Percentiles rank a stretch among this genome's conserved stretches.
phyloP scores from a whole-genome alignment of 345 rosid genomes.

The Noccaea caerulescens region DNA sequence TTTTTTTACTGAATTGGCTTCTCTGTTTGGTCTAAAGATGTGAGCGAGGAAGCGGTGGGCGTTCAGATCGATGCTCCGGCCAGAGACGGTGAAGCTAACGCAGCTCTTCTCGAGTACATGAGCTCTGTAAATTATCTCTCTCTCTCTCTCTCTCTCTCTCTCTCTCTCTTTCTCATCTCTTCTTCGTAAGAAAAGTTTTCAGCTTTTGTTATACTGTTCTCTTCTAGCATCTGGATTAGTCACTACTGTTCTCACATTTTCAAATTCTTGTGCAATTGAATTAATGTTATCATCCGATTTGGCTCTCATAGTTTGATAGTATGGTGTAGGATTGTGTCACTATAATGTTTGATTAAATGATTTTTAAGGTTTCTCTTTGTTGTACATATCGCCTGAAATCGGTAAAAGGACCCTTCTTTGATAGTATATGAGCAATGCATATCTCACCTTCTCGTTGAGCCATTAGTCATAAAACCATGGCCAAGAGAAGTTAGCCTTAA shows the following conservation, averaged over 20 bases:
- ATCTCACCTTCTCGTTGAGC: constrained; percentile 19
- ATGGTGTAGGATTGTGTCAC: constrained; percentile 1
- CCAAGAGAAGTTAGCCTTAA: background rate
- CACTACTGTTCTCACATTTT: background rate
- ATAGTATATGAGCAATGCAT: constrained; percentile 6
- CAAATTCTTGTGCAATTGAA: background rate
- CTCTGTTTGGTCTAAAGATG: constrained; percentile 49
- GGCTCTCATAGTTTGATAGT: constrained; percentile 20
- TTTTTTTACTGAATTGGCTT: constrained; percentile 1
- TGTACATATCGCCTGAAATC: background rate
- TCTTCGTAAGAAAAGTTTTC: background rate
- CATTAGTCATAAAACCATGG: constrained; percentile 9
- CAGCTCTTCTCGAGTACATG: constrained; percentile 83
- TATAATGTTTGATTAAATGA: constrained; percentile 15
- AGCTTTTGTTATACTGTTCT: background rate
- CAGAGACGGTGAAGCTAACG: constrained; percentile 95
- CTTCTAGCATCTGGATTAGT: background rate
- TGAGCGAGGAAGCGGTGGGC: constrained; percentile 80
- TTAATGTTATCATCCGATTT: background rate
- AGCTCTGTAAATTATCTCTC: constrained; percentile 62
- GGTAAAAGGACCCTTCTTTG: constrained; percentile 2
- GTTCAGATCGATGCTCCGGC: constrained; percentile 93
- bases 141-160: background rate
- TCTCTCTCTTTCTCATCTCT: background rate
- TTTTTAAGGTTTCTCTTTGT: background rate